Evolutionary conservation across 2,329 filamentous ascomycete genomes (phyloP).

Genomic region (Penicillium sp.): DNA sequence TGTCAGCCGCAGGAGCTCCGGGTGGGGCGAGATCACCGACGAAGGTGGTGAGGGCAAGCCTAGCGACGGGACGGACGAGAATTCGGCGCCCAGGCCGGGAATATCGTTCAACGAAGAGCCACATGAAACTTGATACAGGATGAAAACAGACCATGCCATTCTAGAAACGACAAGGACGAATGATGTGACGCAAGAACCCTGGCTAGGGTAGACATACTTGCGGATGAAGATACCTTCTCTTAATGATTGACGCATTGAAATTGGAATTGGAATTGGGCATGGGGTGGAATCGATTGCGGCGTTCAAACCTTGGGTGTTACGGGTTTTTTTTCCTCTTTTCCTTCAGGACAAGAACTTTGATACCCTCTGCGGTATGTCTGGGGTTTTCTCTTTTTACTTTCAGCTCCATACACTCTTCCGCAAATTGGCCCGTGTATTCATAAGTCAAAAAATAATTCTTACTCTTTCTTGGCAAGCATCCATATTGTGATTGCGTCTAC

Average conservation of each 20-base stretch:
- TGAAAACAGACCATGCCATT: background rate
- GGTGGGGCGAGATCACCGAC: conserved; percentile 47
- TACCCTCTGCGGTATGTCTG: conserved; percentile 24
- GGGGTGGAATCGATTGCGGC: conserved; percentile 16
- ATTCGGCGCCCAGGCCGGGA: conserved; percentile 36
- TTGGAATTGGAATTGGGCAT: conserved; percentile 8
- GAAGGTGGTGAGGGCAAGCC: conserved; percentile 36
- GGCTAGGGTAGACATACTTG: conserved; percentile 3
- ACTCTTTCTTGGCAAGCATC: background rate
- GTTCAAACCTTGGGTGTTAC: conserved; percentile 7
- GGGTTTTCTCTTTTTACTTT: conserved; percentile 14
- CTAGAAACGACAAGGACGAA: conserved; percentile 8
- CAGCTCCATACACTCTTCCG: conserved; percentile 6
- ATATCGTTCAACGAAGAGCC: conserved; percentile 14
- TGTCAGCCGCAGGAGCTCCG: conserved; percentile 47
- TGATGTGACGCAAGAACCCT: conserved; percentile 20
- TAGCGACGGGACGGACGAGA: conserved; percentile 26
- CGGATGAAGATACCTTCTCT: conserved; percentile 1
- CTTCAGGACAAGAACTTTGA: conserved; percentile 18
- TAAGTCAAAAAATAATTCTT: conserved; percentile 2
- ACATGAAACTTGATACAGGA: conserved; percentile 10
- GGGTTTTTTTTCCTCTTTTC: background rate
- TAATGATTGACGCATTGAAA: conserved; percentile 26
- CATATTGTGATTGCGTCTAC: background rate
- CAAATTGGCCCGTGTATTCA: conserved; percentile 15